These are phyloP conservation scores for Silybum marianum DNA, from an alignment of 129 eudicot species.

Conservation along the genomic window DNA sequence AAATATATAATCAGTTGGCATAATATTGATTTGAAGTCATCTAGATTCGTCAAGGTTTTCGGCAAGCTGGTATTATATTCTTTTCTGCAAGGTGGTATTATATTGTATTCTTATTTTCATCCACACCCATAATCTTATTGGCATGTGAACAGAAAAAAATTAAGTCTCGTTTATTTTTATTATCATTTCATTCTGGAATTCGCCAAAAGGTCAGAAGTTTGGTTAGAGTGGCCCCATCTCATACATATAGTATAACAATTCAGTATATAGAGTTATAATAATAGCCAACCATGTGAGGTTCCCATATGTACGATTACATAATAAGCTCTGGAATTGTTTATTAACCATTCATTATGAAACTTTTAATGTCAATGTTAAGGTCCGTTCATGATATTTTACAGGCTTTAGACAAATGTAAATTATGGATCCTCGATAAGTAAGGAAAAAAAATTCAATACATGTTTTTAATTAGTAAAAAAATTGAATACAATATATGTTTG, in stretches of 20 bases:
- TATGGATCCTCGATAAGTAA: too few relatives aligned
- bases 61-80: not conserved
- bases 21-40: not conserved
- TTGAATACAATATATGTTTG: too few relatives aligned
- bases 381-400: too few relatives aligned
- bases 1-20: too few relatives aligned
- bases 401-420: too few relatives aligned
- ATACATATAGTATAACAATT: not conserved
- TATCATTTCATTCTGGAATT: not conserved
- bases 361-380: not conserved
- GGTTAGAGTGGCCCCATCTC: not conserved
- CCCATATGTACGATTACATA: not conserved
- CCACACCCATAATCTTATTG: not conserved
- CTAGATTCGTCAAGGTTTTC: not conserved
- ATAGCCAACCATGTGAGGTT: slow-evolving; percentile 9
- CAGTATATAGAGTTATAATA: not conserved
- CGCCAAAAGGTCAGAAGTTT: not conserved
- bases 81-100: not conserved
- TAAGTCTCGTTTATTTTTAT: slow-evolving; percentile 2
- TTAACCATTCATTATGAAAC: not conserved
- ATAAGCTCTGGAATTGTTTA: not conserved
- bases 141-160: slow-evolving; percentile 10
- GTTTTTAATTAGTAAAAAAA: too few relatives aligned
- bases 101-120: not conserved
- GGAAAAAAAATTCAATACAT: too few relatives aligned